These are phyloP conservation scores for Pythium folliculosum DNA, from an alignment of 352 stramenopile species.

Conservation along the genomic window DNA sequence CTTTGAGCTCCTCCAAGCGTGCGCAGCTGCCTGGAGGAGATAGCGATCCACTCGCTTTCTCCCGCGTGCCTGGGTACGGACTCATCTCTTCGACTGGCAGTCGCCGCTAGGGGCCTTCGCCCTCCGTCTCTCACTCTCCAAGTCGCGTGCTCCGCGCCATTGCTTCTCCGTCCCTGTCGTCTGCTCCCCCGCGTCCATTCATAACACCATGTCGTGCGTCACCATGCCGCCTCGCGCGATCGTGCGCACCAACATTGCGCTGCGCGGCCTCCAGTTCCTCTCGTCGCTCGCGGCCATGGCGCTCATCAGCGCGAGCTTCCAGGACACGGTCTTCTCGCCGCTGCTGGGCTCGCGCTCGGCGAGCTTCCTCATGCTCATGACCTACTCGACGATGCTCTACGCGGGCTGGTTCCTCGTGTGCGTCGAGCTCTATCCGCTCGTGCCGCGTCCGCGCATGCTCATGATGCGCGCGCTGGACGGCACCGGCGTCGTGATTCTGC, in stretches of 20 bases:
- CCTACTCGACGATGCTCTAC: constrained; percentile 38
- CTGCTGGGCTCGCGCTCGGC: constrained; percentile 11
- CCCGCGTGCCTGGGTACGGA: background rate
- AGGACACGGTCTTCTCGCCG: constrained; percentile 12
- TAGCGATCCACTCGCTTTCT: background rate
- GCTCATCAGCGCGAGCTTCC: constrained; percentile 12
- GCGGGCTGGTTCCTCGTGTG: constrained; percentile 20
- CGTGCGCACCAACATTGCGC: constrained; percentile 13
- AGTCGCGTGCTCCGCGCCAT: background rate
- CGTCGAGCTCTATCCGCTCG: constrained; percentile 35
- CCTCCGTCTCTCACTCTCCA: constrained; percentile 7
- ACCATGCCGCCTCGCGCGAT: constrained; percentile 14
- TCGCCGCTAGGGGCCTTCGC: no score
- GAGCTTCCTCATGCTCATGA: constrained; percentile 30
- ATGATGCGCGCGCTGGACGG: constrained; percentile 35
- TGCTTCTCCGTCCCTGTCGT: background rate
- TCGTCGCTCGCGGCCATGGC: constrained; percentile 13
- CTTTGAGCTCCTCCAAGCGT: background rate
- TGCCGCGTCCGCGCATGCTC: constrained; percentile 29
- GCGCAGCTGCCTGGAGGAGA: background rate
- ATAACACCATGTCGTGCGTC: constrained; percentile 10
- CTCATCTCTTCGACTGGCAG: background rate
- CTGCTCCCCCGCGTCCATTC: background rate
- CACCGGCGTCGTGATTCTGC: constrained; percentile 24
- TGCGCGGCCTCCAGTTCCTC: constrained; percentile 22